Percentiles rank a stretch among this genome's conserved stretches.
These are phyloP conservation scores for Leccinum aurantiacum DNA, from an alignment of 768 basidiomycete species.

Conservation along the genomic window DNA sequence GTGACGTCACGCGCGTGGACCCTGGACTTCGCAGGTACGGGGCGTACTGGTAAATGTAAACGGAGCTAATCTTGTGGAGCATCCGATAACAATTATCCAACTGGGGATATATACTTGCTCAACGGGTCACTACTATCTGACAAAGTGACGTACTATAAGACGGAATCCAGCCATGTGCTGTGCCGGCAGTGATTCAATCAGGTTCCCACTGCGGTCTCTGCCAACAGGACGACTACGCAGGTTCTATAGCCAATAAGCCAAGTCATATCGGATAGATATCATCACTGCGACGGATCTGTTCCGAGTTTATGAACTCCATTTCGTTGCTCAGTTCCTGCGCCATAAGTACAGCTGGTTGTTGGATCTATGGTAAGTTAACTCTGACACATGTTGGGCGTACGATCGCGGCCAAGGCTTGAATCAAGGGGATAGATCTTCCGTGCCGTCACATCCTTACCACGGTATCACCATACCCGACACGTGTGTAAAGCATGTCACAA, in stretches of 20 bases:
- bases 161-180: not conserved
- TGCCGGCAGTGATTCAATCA: not conserved
- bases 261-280: not conserved
- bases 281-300: not conserved
- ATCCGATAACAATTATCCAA: conserved; percentile 2
- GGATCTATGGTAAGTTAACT: not conserved
- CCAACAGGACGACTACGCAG: not conserved
- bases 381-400: not conserved
- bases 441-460: conserved; percentile 1
- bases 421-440: not conserved
- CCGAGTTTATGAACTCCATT: not conserved
- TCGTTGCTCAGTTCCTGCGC: not conserved
- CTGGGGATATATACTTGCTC: not conserved
- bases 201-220: not conserved
- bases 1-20: conserved; percentile 28
- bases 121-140: not conserved
- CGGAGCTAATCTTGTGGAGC: not conserved
- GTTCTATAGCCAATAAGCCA: not conserved
- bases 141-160: not conserved
- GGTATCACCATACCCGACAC: conserved; percentile 1
- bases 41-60: not conserved
- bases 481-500: conserved; percentile 12
- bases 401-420: not conserved
- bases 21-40: not conserved
- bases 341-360: not conserved